Base-by-base conservation (phyloP, 2,329 filamentous ascomycete genomes). In the Aspergillus luchuensis region DNA sequence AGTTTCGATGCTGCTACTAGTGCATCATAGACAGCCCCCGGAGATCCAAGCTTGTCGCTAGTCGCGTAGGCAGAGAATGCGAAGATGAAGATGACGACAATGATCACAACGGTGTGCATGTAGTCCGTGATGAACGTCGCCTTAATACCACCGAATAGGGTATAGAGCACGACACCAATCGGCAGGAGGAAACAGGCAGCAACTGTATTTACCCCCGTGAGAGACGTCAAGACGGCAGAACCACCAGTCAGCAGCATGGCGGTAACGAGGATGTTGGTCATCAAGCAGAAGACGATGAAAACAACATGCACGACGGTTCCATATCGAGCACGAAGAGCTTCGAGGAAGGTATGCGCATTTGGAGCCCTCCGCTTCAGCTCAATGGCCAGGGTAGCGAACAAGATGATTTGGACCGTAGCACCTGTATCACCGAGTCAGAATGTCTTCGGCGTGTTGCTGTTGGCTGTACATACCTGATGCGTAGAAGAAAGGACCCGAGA, bases 321-420 rank as follows among this genome's bases (percentile, higher is more conserved):
- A 76, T 96, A 96, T 63, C 92, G 85, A 21, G 91, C 91, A 60
- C 86, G 85, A 69, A 96, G 91, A 52, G 91, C 90, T 79, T 96
- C 92, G 8, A 96, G 85, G 74, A 92, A 93, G 0, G 85, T 88
- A 65, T 97, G 92, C 0, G 92, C 92, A 71, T 96, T 96, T 0
- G 92, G 92, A 0, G 92, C 91, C 58, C 91, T 87, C 66, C 91
- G 84, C 81, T 97, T 97, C 56, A 97, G 78, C 75, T 96, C 91
- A 67, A 97, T 97, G 30, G 92, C 92, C 28, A 97, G 84, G 0
- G 92, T 96, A 1, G 93, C 92, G 69, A 97, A 97, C 1, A 97
- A 82, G 28, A 97, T 83, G 68, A 97, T 93, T 73, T 96, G 91
- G 5, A 95, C 91, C 0, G 89, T 92, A 10, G 91, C 91, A n/a